These are phyloP conservation scores for Hymenoscyphus linearis DNA, from an alignment of 2,329 filamentous ascomycete species.

Conservation along the genomic window DNA sequence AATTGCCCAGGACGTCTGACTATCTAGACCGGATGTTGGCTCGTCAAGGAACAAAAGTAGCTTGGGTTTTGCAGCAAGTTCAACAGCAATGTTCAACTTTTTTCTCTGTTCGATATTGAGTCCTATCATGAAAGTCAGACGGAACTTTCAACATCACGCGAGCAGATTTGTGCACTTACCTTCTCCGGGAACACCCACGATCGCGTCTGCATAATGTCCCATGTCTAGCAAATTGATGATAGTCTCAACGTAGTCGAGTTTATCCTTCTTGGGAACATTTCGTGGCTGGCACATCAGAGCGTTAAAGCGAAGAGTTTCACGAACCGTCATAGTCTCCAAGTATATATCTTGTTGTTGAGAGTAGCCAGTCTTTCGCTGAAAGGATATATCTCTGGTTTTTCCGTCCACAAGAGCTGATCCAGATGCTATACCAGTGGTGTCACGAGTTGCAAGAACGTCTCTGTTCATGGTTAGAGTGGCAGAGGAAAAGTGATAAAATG, in stretches of 20 bases:
- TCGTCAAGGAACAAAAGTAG: conserved; percentile 88
- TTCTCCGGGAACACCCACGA: conserved; percentile 84
- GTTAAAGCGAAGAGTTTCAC: conserved; percentile 80
- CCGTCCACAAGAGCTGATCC: conserved; percentile 72
- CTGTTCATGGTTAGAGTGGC: not conserved
- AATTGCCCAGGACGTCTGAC: conserved; percentile 88
- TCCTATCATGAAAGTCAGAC: conserved; percentile 3
- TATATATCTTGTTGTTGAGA: conserved; percentile 90
- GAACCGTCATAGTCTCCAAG: conserved; percentile 73
- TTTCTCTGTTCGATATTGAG: conserved; percentile 65
- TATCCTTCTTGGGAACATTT: conserved; percentile 65
- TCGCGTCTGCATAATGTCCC: conserved; percentile 82
- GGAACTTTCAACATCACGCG: not conserved
- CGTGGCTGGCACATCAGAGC: conserved; percentile 78
- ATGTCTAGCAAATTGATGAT: conserved; percentile 69
- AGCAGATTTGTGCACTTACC: conserved; percentile 37
- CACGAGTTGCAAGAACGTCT: conserved; percentile 77
- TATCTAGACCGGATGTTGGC: conserved; percentile 90
- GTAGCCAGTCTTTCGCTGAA: conserved; percentile 87
- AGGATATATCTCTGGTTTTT: conserved; percentile 65
- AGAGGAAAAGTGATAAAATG: not conserved
- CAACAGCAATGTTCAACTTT: conserved; percentile 86
- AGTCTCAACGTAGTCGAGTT: conserved; percentile 79
- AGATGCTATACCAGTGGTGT: conserved; percentile 81
- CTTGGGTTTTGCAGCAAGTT: conserved; percentile 83